Evolutionary conservation across 73 alveolate genomes (phyloP).

Genomic region (Paramecium caudatum): DNA sequence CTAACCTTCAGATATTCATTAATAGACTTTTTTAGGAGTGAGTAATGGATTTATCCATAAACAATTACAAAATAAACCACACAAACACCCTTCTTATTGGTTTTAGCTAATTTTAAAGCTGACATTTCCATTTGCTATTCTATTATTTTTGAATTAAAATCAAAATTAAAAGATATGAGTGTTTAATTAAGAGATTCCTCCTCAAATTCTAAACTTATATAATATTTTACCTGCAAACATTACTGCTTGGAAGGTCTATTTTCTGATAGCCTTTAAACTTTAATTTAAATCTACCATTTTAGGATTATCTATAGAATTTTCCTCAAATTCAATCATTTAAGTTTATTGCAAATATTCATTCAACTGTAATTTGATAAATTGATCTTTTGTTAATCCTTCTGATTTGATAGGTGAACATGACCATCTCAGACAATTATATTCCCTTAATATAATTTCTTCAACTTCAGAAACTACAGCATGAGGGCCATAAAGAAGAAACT

Average conservation of each 20-base stretch:
- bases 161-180: not conserved
- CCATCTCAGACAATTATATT: not conserved
- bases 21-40: not conserved
- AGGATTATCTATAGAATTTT: no score
- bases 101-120: not conserved
- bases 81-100: not conserved
- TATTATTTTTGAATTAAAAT: not conserved
- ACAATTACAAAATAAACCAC: not conserved
- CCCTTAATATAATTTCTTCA: not conserved
- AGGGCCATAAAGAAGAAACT: conserved; percentile 31
- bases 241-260: no score
- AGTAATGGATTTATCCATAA: not conserved
- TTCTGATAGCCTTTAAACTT: no score
- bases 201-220: no score
- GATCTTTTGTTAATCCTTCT: no score
- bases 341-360: no score
- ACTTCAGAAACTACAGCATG: not conserved
- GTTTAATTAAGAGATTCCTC: no score
- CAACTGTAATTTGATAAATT: no score
- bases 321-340: no score
- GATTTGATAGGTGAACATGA: no score
- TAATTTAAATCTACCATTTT: no score
- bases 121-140: not conserved
- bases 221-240: no score
- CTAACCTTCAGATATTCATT: not conserved